Evolutionary conservation across 352 stramenopile genomes (phyloP).

Genomic region (Globisporangium rhizosaccharum): DNA sequence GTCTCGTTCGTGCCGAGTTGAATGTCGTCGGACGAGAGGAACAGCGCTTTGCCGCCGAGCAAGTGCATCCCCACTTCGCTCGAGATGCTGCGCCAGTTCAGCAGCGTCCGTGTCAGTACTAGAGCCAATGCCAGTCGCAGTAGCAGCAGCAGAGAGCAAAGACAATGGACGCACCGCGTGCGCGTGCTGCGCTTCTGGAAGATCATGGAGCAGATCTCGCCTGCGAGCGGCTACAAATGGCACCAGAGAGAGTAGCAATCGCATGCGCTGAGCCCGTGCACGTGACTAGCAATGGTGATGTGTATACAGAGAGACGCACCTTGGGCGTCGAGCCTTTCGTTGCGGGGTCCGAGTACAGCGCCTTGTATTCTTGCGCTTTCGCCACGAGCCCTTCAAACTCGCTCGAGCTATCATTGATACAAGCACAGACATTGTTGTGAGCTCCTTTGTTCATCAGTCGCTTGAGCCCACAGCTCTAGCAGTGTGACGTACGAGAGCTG

Average conservation of each 20-base stretch:
- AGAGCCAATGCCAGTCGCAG: too few species aligned
- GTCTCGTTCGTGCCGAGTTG: slow-evolving; percentile 98
- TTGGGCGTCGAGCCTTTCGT: slow-evolving; percentile 56
- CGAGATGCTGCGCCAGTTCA: slow-evolving; percentile 48
- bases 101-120: background rate
- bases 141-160: background rate
- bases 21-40: slow-evolving; percentile 96
- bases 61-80: slow-evolving; percentile 96
- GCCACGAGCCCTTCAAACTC: slow-evolving; percentile 58
- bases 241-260: background rate
- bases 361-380: slow-evolving; percentile 68
- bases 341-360: slow-evolving; percentile 44
- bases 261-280: background rate
- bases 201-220: slow-evolving; percentile 90
- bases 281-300: background rate
- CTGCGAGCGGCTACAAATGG: slow-evolving; percentile 32
- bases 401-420: slow-evolving; percentile 9
- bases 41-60: slow-evolving; percentile 95
- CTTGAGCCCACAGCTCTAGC: background rate
- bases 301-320: slow-evolving; percentile 7
- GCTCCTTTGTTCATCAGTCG: background rate
- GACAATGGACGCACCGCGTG: slow-evolving; percentile 40
- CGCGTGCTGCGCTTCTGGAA: slow-evolving; percentile 93
- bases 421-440: background rate
- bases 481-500: slow-evolving; percentile 39